A percentile compares a stretch with the other conserved stretches of the same genome.
Conservation (phyloP, 2,329 filamentous ascomycete species). For the Fusarium hostae region DNA sequence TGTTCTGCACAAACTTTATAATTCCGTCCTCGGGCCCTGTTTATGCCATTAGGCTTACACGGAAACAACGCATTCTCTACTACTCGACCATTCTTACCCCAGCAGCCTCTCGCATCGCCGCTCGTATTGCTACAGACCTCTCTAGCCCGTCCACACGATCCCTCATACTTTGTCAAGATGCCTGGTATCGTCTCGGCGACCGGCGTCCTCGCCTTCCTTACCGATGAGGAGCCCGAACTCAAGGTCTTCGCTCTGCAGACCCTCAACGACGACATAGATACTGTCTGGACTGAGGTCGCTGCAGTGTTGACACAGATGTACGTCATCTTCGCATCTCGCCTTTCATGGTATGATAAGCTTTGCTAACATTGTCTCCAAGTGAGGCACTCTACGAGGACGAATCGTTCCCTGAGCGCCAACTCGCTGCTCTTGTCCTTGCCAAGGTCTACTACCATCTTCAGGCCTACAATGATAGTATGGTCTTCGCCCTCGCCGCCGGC, state of each 20-base stretch:
- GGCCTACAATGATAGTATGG: conserved; percentile 99
- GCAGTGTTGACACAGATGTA: conserved; percentile 94
- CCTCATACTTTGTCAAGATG: conserved; percentile 65
- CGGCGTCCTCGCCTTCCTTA: conserved; percentile 93
- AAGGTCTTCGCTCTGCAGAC: conserved; percentile 95
- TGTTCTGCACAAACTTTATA: conserved; percentile 11
- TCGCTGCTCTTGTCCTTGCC: conserved; percentile 92
- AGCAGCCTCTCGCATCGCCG: conserved; percentile 34
- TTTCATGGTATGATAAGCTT: not conserved
- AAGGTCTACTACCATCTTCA: conserved; percentile 99
- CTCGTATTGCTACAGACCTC: conserved; percentile 27
- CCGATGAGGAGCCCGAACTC: conserved; percentile 93
- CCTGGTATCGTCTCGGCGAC: conserved; percentile 93
- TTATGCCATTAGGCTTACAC: conserved; percentile 41
- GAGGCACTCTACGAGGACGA: conserved; percentile 98
- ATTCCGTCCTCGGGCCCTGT: conserved; percentile 16
- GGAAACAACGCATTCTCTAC: conserved; percentile 29
- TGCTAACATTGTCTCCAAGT: conserved; percentile 59
- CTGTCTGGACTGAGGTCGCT: conserved; percentile 97
- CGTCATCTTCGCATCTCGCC: conserved; percentile 30
- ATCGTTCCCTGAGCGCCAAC: conserved; percentile 89
- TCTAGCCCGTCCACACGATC: conserved; percentile 33
- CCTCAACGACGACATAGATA: conserved; percentile 95
- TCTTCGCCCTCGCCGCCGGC: conserved; percentile 93
- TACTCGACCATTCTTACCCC: conserved; percentile 24